These are phyloP conservation scores for Ormosia emarginata DNA, from an alignment of 306 rosid genomes.

Conservation along the genomic window DNA sequence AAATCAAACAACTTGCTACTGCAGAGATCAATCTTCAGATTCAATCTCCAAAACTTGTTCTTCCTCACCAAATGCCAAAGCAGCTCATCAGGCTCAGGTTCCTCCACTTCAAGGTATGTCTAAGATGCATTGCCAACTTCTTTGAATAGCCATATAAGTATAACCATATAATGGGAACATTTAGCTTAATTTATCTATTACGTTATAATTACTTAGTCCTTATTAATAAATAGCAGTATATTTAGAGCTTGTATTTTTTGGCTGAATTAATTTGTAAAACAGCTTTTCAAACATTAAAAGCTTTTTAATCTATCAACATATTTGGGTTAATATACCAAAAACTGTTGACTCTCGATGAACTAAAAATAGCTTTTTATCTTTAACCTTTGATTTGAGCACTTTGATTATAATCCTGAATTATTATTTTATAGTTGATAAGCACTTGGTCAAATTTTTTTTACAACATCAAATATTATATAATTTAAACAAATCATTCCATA, in stretches of 20 bases:
- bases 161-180: background rate
- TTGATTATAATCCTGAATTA: too few relatives aligned
- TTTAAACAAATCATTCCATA: too few relatives aligned
- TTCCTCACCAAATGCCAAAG: background rate
- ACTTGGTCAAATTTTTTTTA: too few relatives aligned
- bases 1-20: constrained; percentile 29
- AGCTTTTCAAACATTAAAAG: too few relatives aligned
- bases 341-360: too few relatives aligned
- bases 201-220: background rate
- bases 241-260: background rate
- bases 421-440: too few relatives aligned
- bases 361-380: too few relatives aligned
- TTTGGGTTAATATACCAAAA: too few relatives aligned
- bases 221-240: background rate
- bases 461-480: too few relatives aligned
- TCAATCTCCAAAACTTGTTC: background rate
- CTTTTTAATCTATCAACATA: too few relatives aligned
- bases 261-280: too few relatives aligned
- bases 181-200: background rate
- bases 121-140: background rate
- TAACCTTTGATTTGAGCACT: too few relatives aligned
- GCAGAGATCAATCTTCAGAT: background rate
- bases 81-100: background rate
- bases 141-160: background rate
- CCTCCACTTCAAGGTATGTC: constrained; percentile 5